Base-by-base conservation (phyloP, 768 basidiomycete species). In the Leucocoprinus sp. region DNA sequence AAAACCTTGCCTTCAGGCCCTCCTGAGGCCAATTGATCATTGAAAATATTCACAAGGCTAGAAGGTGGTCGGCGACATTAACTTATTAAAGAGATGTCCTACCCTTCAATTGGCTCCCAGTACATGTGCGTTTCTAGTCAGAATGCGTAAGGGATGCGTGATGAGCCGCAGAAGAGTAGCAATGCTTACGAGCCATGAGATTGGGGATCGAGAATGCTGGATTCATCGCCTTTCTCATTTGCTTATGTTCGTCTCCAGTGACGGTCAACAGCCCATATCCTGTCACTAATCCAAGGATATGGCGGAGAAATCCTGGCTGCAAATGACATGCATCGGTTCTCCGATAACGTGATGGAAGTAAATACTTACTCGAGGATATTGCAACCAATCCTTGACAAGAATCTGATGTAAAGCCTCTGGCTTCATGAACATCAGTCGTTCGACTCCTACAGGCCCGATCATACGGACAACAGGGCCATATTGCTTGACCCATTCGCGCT, bases 221-320 rank as follows among this genome's bases (percentile, higher is more conserved):
- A 42, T 71, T 74, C 70, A 76, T 73, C 1, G 63, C 62, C 51
- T 65, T 72, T 27, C 71, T 68, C 70, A 76, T 71, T 40, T 64
- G 65, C 49, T 65, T 72, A 52, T 75, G 73, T 24, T 69, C 70
- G 28, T 68, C 61, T 4, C 74, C 72, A 1, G 71, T 75, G 14
- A 70, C 67, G 0, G 74, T 74, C 35, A 75, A 54, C 1, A 75
- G 57, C 1, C 74, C 74, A 54, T 70, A 64, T 0, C 72, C 71
- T 8, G 70, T 63, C 3, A 68, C 65, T 4, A 68, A 50, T 3
- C 70, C 72, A 4, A 73, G 54, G 2, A 67, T 56, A 43, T 69
- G 58, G 37, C 68, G 65, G 59, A 72, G 54, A 48, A 69, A 74
- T 22, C 52, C 56, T 0, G 73, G 75, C 72, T 74, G 38, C 15